A percentile compares a stretch with the other conserved stretches of the same genome.
phyloP scores from a whole-genome alignment of 148 eudicot species.

The Spergularia bocconei region DNA sequence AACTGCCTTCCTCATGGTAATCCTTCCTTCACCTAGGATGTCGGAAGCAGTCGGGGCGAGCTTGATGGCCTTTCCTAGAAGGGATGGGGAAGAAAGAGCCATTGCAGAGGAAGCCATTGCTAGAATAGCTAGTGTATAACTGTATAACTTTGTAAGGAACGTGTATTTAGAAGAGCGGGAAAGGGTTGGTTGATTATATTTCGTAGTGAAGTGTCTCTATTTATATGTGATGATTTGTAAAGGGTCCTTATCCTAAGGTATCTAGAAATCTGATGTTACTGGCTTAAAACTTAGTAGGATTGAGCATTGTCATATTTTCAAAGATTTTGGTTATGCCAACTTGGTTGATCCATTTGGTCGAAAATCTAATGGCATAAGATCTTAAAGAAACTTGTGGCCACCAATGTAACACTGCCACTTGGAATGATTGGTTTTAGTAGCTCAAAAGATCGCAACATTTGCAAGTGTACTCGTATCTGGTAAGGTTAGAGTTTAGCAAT shows the following conservation, averaged over 20 bases:
- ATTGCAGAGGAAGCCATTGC: constrained; percentile 13
- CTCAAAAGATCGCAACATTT: too few species aligned
- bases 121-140: not conserved
- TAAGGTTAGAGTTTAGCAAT: too few species aligned
- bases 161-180: not conserved
- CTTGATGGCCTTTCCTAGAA: constrained; percentile 1
- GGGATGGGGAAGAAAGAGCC: constrained; percentile 11
- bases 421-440: too few species aligned
- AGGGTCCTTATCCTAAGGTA: not conserved
- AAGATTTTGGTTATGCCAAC: too few species aligned
- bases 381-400: too few species aligned
- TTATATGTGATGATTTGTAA: not conserved
- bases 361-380: too few species aligned
- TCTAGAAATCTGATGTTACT: too few species aligned
- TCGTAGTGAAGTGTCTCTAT: not conserved
- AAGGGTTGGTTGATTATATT: not conserved
- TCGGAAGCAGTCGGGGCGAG: constrained; percentile 3
- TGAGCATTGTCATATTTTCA: too few species aligned
- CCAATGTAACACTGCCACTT: too few species aligned
- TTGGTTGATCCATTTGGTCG: too few species aligned
- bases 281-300: too few species aligned
- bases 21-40: constrained; percentile 1
- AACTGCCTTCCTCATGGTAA: constrained; percentile 3
- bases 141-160: not conserved
- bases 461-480: too few species aligned